Base-by-base conservation (phyloP, 305 asterid genomes). In the Solanum hybrid region DNA sequence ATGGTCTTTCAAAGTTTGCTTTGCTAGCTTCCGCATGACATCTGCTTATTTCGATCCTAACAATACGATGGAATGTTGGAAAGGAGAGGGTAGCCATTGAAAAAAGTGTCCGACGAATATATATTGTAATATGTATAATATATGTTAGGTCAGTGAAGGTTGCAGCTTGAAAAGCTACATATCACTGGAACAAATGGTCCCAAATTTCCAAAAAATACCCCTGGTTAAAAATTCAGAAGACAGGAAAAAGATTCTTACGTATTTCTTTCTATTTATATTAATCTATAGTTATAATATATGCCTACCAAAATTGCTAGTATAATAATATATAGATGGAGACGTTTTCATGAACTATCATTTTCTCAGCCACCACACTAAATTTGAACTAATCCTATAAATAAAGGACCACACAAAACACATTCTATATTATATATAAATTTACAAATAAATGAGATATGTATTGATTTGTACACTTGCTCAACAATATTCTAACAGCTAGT, bases 141-240 rank as follows among this genome's bases (percentile, higher is more conserved):
- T 22, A 39, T 39, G 90, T 90, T 88, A 88, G 88, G 89, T 89
- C 91, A 89, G 90, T 87, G 83, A 81, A 46, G 16, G 42, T 71
- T 86, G 92, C 92, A 91, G 93, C 71, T 89, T 76, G 91, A 90
- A 93, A 91, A 93, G 95, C 95, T 87, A 95, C 95, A 67, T 93
- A 87, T 89, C 96, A 93, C 93, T 92, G 94, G 90, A 91, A 87
- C 88, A 89, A 77, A 86, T 92, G 95, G 95, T 90, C 97, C 96
- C 92, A 88, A 78, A 78, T 24, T 37, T 37, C 34, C 36, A 31
- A 76, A 77, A n/a, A 61, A 35, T 51, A 74, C 64, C 79, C 3
- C 86, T 42, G 35, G 26, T 37, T 11, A 16, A 29, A 20, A 22
- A n/a, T 75, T 79, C 86, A 20, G 89, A 71, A 86, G 40, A 87